phyloP scores from a whole-genome alignment of 495 filamentous ascomycete species.

The Podospora appendiculata region DNA sequence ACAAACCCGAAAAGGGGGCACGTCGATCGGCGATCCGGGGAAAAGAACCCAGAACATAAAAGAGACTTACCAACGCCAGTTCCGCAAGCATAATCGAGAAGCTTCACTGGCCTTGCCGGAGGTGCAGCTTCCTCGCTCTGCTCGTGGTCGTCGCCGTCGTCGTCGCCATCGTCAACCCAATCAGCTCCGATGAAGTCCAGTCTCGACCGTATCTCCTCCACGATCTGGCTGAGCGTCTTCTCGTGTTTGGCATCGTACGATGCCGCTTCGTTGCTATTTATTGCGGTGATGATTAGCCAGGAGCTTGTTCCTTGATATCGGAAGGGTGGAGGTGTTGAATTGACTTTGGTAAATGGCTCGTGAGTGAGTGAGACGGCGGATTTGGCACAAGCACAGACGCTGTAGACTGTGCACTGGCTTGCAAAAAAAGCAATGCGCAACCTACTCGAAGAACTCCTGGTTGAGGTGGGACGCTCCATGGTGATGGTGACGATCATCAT shows the following conservation, averaged over 20 bases:
- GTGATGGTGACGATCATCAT: neutral
- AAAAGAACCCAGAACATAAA: neutral
- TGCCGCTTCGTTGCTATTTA: slow-evolving; percentile 29
- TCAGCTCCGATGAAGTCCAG: slow-evolving; percentile 57
- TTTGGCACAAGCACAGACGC: neutral
- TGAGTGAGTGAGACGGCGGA: no score
- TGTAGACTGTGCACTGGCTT: neutral
- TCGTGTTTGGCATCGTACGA: slow-evolving; percentile 33
- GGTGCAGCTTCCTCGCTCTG: slow-evolving; percentile 14
- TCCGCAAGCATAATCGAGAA: slow-evolving; percentile 74
- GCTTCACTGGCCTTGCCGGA: slow-evolving; percentile 39
- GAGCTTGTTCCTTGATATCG: neutral
- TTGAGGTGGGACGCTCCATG: slow-evolving; percentile 23
- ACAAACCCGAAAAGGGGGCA: neutral
- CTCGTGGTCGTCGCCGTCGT: slow-evolving; percentile 21
- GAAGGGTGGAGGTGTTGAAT: neutral
- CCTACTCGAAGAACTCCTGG: slow-evolving; percentile 39
- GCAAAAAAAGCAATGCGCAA: neutral
- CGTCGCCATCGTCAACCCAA: slow-evolving; percentile 34
- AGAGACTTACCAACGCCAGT: slow-evolving; percentile 45
- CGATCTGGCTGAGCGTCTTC: slow-evolving; percentile 30
- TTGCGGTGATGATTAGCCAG: neutral
- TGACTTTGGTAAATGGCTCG: no score
- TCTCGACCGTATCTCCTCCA: slow-evolving; percentile 39
- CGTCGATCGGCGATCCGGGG: no score